Evolutionary conservation across 2,329 filamentous ascomycete species (phyloP).

Genomic region (Fusarium ramigenum): DNA sequence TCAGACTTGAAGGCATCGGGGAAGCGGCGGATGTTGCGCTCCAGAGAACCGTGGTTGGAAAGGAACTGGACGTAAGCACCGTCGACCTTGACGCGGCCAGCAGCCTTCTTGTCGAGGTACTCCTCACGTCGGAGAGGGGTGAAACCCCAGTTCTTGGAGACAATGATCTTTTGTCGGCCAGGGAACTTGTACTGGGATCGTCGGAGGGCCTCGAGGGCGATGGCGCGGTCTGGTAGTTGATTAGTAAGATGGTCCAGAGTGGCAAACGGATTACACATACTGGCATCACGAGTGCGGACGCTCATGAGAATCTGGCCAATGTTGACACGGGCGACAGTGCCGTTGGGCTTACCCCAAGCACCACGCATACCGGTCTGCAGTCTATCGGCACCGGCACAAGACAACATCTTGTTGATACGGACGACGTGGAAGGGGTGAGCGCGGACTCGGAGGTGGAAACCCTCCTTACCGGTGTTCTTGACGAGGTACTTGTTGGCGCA

Average conservation of each 20-base stretch:
- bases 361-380: constrained; percentile 99
- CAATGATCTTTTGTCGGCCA: constrained; percentile 99
- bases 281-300: constrained; percentile 94
- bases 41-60: constrained; percentile 87
- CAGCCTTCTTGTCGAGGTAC: constrained; percentile 94
- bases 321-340: constrained; percentile 99
- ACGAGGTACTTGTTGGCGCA: constrained; percentile 99
- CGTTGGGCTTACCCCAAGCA: constrained; percentile 99
- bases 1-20: constrained; percentile 82
- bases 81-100: constrained; percentile 93
- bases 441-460: constrained; percentile 80
- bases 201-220: constrained; percentile 97
- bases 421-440: constrained; percentile 99
- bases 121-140: constrained; percentile 97
- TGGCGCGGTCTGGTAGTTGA: constrained; percentile 73
- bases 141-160: constrained; percentile 99
- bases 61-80: constrained; percentile 99
- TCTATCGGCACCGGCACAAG: constrained; percentile 99
- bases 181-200: constrained; percentile 99
- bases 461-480: constrained; percentile 77
- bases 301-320: constrained; percentile 99
- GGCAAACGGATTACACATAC: constrained; percentile 59
- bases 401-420: constrained; percentile 99
- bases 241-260: constrained; percentile 42
- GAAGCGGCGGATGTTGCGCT: constrained; percentile 92